These are phyloP conservation scores for Lanmaoa pseudosensibilis DNA, from an alignment of 768 basidiomycete species.

Conservation along the genomic window DNA sequence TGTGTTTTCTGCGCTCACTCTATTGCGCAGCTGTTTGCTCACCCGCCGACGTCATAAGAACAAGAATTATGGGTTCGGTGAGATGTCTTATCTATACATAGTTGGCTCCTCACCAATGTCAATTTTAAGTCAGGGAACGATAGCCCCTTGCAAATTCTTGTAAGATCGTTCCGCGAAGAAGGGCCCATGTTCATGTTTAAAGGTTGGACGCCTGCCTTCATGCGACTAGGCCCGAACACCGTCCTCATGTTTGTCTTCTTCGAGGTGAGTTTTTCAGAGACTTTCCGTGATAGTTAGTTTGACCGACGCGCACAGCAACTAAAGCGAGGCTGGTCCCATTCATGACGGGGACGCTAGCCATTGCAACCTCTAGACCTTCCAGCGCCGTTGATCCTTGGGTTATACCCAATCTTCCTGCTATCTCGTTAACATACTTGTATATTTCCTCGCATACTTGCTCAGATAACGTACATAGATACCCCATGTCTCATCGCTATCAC, in stretches of 20 bases:
- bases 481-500: not conserved
- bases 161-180: conserved; percentile 64
- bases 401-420: conserved; percentile 1
- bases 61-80: conserved; percentile 77
- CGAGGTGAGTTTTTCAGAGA: conserved; percentile 50
- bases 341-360: not conserved
- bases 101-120: conserved; percentile 1
- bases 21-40: conserved; percentile 63
- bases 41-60: conserved; percentile 74
- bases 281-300: not conserved
- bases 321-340: conserved; percentile 55
- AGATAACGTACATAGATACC: conserved; percentile 8
- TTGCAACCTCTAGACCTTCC: not conserved
- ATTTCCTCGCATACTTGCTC: not conserved
- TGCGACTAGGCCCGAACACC: conserved; percentile 81
- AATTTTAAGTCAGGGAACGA: conserved; percentile 48
- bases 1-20: conserved; percentile 1
- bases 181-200: conserved; percentile 80
- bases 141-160: conserved; percentile 52
- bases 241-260: conserved; percentile 83
- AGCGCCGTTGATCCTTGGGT: not conserved
- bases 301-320: conserved; percentile 53
- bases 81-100: conserved; percentile 22
- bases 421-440: conserved; percentile 7
- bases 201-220: conserved; percentile 88